Percentiles rank a stretch among this genome's conserved stretches.
Evolutionary conservation across 345 rosid genomes (phyloP).

Genomic region (Aegle marmelos): DNA sequence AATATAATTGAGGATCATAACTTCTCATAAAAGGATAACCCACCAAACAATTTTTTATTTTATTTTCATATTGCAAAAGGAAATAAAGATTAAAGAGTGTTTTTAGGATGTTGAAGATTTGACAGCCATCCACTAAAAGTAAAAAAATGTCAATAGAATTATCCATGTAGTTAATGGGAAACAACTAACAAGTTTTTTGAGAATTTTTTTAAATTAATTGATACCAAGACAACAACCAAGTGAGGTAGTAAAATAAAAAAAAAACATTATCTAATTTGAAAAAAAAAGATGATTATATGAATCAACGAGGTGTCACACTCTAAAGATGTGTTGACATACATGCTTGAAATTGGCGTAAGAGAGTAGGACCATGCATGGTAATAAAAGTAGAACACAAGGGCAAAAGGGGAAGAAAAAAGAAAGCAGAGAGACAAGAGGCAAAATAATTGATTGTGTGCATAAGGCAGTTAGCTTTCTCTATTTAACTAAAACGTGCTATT

Average conservation of each 20-base stretch:
- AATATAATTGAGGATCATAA: background rate
- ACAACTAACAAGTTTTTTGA: background rate
- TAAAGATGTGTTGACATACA: too few species aligned
- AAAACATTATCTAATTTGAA: too few species aligned
- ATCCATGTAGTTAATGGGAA: background rate
- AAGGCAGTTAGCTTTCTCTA: constrained; percentile 18
- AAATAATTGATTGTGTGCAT: constrained; percentile 9
- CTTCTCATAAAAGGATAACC: background rate
- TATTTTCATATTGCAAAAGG: background rate
- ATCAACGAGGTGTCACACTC: too few species aligned
- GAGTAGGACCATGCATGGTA: background rate
- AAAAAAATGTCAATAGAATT: background rate
- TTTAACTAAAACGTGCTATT: constrained; percentile 38
- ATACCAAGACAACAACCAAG: too few species aligned
- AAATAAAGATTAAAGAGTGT: background rate
- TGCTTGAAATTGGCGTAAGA: too few species aligned
- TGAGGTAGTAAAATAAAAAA: background rate
- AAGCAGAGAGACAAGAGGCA: background rate
- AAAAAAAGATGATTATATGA: too few species aligned
- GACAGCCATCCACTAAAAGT: constrained; percentile 11
- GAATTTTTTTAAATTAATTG: background rate
- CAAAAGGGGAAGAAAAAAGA: background rate
- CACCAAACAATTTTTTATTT: constrained; percentile 9
- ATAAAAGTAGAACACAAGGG: background rate
- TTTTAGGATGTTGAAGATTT: background rate